These are phyloP conservation scores for Rubia peregrina DNA, from an alignment of 305 asterid species.

Conservation along the genomic window DNA sequence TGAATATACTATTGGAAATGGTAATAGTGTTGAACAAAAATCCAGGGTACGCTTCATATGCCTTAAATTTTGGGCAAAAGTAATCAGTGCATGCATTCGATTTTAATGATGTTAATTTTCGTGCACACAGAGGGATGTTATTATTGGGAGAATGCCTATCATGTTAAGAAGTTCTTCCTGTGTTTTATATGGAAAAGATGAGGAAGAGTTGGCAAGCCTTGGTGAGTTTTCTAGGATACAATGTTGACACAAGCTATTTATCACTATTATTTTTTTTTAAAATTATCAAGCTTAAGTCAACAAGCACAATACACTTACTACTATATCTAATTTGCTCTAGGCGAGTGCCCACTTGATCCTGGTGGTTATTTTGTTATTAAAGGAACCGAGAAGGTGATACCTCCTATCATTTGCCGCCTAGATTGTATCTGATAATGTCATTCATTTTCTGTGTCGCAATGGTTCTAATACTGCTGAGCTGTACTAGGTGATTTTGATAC, in stretches of 20 bases:
- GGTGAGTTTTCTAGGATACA: conserved; percentile 36
- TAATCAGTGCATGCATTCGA: not conserved
- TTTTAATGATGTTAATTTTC: not conserved
- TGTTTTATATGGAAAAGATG: conserved; percentile 72
- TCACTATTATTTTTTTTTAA: not conserved
- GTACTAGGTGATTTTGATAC: conserved; percentile 77
- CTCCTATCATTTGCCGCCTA: conserved; percentile 11
- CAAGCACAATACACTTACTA: not conserved
- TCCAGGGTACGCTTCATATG: conserved; percentile 42
- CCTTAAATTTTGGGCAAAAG: conserved; percentile 12
- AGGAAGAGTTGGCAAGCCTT: conserved; percentile 73
- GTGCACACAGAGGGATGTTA: conserved; percentile 35
- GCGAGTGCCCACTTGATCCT: conserved; percentile 98
- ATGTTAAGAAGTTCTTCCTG: conserved; percentile 80
- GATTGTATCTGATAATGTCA: not conserved
- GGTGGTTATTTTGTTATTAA: conserved; percentile 90
- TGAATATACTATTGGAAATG: conserved; percentile 40
- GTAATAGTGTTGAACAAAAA: conserved; percentile 16
- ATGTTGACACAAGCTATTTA: not conserved
- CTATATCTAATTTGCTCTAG: conserved; percentile 28
- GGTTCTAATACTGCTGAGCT: conserved; percentile 9
- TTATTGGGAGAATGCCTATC: conserved; percentile 89
- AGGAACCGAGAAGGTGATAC: conserved; percentile 83
- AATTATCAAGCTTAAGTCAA: not conserved
- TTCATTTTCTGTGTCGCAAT: not conserved